phyloP scores from a whole-genome alignment of 495 filamentous ascomycete species.

The Lophium mytilinum region DNA sequence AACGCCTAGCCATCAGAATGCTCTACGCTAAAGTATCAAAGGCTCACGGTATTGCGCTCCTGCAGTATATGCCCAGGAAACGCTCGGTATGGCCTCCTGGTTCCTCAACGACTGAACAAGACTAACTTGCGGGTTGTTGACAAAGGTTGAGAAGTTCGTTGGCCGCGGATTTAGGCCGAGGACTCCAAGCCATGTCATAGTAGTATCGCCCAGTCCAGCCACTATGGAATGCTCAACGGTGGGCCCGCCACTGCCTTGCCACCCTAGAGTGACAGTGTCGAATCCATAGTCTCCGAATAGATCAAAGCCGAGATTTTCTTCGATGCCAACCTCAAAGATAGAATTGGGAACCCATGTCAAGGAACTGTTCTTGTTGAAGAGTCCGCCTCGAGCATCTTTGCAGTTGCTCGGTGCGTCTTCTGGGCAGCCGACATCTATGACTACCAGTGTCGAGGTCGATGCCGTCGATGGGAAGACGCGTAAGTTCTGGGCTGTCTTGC shows the following conservation, averaged over 20 bases:
- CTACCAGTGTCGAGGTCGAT: slow-evolving; percentile 50
- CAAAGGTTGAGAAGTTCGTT: slow-evolving; percentile 34
- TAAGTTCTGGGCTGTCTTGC: slow-evolving; percentile 48
- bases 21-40: slow-evolving; percentile 4
- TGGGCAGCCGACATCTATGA: slow-evolving; percentile 43
- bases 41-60: slow-evolving; percentile 41
- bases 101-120: slow-evolving; percentile 41
- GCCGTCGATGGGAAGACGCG: slow-evolving; percentile 51
- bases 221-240: slow-evolving; percentile 40
- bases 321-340: slow-evolving; percentile 46
- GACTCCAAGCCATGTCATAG: slow-evolving; percentile 48
- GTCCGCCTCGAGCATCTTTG: slow-evolving; percentile 40
- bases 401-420: slow-evolving; percentile 25
- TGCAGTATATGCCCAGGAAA: slow-evolving; percentile 49
- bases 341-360: slow-evolving; percentile 50
- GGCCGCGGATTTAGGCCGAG: slow-evolving; percentile 45
- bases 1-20: slow-evolving; percentile 20
- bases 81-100: slow-evolving; percentile 40
- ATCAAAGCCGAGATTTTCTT: slow-evolving; percentile 41
- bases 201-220: slow-evolving; percentile 46
- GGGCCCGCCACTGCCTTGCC: slow-evolving; percentile 28
- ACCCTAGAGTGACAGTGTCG: slow-evolving; percentile 40
- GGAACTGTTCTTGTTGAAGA: slow-evolving; percentile 45
- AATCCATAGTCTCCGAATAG: slow-evolving; percentile 52
- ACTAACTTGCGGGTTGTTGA: slow-evolving; percentile 28